A percentile compares a stretch with the other conserved stretches of the same genome.
These are phyloP conservation scores for Chrysoporthe puriensis DNA, from an alignment of 2,329 filamentous ascomycete species.

Conservation along the genomic window DNA sequence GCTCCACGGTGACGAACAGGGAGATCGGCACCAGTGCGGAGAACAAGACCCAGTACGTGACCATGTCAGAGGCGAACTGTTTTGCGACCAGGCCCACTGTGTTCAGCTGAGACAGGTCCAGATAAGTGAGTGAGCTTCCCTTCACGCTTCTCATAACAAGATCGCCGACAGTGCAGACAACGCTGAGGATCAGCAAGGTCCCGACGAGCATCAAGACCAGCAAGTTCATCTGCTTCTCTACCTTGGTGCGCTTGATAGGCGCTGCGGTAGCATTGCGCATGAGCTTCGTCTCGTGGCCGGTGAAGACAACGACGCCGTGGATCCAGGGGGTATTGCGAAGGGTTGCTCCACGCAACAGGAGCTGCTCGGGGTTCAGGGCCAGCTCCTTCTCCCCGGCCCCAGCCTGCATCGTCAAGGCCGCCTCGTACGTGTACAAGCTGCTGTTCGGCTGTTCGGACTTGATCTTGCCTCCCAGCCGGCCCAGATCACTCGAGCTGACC, in stretches of 20 bases:
- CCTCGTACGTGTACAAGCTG: slow-evolving; percentile 97
- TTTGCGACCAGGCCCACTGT: slow-evolving; percentile 59
- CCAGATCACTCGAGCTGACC: slow-evolving; percentile 85
- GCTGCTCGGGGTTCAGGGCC: slow-evolving; percentile 86
- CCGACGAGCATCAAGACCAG: slow-evolving; percentile 89
- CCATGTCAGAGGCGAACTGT: slow-evolving; percentile 90
- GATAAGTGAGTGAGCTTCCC: slow-evolving; percentile 68
- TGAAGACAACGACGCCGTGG: slow-evolving; percentile 94
- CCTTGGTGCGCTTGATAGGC: slow-evolving; percentile 96
- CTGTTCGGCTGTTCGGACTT: slow-evolving; percentile 98
- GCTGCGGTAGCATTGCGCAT: slow-evolving; percentile 98
- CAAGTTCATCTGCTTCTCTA: slow-evolving; percentile 90
- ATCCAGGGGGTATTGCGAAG: slow-evolving; percentile 97
- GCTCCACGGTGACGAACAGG: slow-evolving; percentile 94
- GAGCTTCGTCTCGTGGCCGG: slow-evolving; percentile 96
- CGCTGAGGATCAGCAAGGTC: slow-evolving; percentile 81
- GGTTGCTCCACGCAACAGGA: slow-evolving; percentile 89
- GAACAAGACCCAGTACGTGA: slow-evolving; percentile 98
- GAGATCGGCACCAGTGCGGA: slow-evolving; percentile 96
- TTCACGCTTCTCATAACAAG: slow-evolving; percentile 74
- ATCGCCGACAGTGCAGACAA: slow-evolving; percentile 90
- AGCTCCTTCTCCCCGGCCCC: slow-evolving; percentile 94
- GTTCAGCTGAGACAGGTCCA: slow-evolving; percentile 67
- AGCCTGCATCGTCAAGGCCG: slow-evolving; percentile 86
- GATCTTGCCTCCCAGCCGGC: slow-evolving; percentile 81